These are phyloP conservation scores for Paxillus involutus DNA, from an alignment of 768 basidiomycete species.

Conservation along the genomic window DNA sequence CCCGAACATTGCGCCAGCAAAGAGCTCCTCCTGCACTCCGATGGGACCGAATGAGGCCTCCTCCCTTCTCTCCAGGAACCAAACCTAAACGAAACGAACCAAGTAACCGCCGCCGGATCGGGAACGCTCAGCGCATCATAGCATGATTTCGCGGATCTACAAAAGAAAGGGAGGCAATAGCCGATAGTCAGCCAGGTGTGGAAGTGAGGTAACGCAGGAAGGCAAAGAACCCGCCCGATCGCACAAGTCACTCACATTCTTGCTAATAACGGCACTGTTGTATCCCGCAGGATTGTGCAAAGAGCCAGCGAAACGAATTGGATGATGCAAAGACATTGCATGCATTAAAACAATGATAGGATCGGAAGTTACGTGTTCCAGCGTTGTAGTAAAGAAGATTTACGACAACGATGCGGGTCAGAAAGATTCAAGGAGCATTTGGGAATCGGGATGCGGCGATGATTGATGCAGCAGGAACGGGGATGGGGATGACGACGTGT, in stretches of 20 bases:
- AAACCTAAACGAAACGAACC: too few relatives aligned
- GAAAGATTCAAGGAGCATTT: constrained; percentile 5
- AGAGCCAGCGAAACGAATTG: constrained; percentile 2
- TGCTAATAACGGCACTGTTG: constrained; percentile 63
- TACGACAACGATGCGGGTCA: constrained; percentile 18
- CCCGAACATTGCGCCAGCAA: too few relatives aligned
- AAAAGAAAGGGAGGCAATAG: background rate
- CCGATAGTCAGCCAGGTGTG: background rate
- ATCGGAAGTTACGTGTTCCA: constrained; percentile 29
- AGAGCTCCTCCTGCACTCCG: too few relatives aligned
- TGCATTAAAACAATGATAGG: constrained; percentile 19
- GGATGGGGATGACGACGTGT: constrained; percentile 10
- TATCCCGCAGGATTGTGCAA: background rate
- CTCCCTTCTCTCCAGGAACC: too few relatives aligned
- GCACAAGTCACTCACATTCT: constrained; percentile 53
- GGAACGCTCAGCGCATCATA: constrained; percentile 28
- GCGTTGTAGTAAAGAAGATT: constrained; percentile 22
- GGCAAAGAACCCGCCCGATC: background rate
- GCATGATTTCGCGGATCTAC: constrained; percentile 54
- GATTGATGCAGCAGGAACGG: background rate
- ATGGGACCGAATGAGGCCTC: too few relatives aligned
- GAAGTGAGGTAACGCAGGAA: background rate
- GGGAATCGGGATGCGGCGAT: constrained; percentile 5
- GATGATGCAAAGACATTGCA: background rate
- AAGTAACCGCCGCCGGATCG: background rate